A percentile compares a stretch with the other conserved stretches of the same genome.
phyloP scores from a whole-genome alignment of 2,329 filamentous ascomycete species.

The Fusarium bulbicola region DNA sequence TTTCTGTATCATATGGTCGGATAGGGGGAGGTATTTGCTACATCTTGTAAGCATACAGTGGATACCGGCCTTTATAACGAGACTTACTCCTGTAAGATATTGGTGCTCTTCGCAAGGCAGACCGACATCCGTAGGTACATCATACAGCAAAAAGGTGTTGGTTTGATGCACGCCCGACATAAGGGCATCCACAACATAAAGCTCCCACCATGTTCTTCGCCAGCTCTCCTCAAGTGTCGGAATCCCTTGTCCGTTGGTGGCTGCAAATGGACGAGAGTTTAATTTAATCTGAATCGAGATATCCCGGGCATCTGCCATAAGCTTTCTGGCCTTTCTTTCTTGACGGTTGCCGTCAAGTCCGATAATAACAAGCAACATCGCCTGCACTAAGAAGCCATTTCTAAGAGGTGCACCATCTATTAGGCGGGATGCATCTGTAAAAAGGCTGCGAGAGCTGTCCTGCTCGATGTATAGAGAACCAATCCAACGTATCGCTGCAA shows the following conservation, averaged over 20 bases:
- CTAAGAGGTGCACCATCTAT: not conserved
- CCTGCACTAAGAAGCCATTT: not conserved
- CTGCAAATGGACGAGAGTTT: not conserved
- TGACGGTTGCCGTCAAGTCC: not conserved
- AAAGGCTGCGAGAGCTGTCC: not conserved
- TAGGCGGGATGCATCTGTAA: not conserved
- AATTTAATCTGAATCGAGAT: not conserved
- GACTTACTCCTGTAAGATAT: not conserved
- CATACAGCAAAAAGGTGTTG: not conserved
- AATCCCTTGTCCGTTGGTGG: not conserved
- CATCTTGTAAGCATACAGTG: not conserved
- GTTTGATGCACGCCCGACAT: conserved; percentile 8
- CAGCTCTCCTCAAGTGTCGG: conserved; percentile 1
- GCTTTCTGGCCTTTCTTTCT: not conserved
- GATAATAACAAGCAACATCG: not conserved
- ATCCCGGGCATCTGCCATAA: not conserved
- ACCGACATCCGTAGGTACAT: not conserved
- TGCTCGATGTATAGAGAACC: not conserved
- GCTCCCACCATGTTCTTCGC: conserved; percentile 13
- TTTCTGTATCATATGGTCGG: not conserved
- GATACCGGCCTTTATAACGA: not conserved
- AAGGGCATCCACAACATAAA: conserved; percentile 4
- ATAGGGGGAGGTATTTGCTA: not conserved
- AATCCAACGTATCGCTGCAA: conserved; percentile 5
- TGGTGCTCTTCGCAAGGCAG: not conserved